Evolutionary conservation across 768 basidiomycete genomes (phyloP).

Genomic region (Serendipita vermifera): DNA sequence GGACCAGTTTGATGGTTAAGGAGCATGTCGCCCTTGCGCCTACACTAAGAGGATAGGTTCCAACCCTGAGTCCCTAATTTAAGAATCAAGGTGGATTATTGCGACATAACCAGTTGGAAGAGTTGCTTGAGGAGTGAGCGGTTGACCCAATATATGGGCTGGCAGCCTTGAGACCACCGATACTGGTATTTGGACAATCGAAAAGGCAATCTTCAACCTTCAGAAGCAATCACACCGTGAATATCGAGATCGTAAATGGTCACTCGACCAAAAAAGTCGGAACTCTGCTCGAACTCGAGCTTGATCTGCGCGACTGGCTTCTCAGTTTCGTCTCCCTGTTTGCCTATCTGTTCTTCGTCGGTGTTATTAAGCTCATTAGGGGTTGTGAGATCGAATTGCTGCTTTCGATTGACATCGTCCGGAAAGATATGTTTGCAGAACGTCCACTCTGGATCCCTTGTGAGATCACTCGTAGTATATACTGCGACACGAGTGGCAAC

Average conservation of each 20-base stretch:
- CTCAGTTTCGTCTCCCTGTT: neutral
- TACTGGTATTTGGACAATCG: no score
- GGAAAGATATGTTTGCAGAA: constrained; percentile 49
- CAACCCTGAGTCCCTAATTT: no score
- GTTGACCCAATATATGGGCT: no score
- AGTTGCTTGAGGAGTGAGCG: no score
- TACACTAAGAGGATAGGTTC: no score
- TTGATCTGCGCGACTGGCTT: constrained; percentile 31
- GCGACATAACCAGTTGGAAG: no score
- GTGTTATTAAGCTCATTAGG: neutral
- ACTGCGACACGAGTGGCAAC: constrained; percentile 56
- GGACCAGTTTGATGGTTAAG: no score
- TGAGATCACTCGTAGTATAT: constrained; percentile 9
- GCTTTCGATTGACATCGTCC: constrained; percentile 64
- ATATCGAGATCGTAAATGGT: constrained; percentile 50
- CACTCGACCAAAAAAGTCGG: constrained; percentile 75
- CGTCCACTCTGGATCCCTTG: constrained; percentile 32
- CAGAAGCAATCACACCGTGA: no score
- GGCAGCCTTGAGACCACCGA: no score
- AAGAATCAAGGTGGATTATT: no score
- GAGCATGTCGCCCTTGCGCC: no score
- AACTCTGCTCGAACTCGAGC: constrained; percentile 65
- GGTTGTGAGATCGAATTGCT: constrained; percentile 45
- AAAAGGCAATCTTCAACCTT: no score
- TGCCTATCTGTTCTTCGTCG: neutral